Evolutionary conservation across 1,284 basidiomycete species (phyloP).

Genomic region (Termitomyces sp.): DNA sequence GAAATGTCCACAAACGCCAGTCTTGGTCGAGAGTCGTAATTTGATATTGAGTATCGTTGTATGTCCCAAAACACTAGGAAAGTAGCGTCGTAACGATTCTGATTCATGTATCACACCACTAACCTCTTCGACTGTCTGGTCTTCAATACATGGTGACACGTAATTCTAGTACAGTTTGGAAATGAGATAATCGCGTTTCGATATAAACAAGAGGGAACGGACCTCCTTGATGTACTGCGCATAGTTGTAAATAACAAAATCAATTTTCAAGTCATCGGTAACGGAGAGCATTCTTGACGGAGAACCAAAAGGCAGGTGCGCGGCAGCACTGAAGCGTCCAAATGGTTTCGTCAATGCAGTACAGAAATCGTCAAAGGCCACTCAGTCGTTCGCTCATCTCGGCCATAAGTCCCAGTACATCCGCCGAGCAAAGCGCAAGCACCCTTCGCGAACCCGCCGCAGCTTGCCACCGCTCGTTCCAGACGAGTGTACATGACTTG

Average conservation of each 20-base stretch:
- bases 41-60: constrained; percentile 64
- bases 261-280: constrained; percentile 42
- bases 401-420: constrained; percentile 26
- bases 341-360: constrained; percentile 47
- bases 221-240: constrained; percentile 73
- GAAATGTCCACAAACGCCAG: constrained; percentile 90
- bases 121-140: constrained; percentile 55
- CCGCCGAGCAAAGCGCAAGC: constrained; percentile 25
- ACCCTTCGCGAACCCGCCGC: constrained; percentile 28
- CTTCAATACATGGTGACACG: constrained; percentile 55
- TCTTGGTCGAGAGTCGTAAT: constrained; percentile 58
- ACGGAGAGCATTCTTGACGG: constrained; percentile 40
- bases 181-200: neutral
- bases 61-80: constrained; percentile 82
- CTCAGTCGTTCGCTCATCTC: constrained; percentile 27
- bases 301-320: constrained; percentile 38
- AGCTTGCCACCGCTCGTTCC: constrained; percentile 29
- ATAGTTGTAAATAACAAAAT: constrained; percentile 68
- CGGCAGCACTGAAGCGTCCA: constrained; percentile 22
- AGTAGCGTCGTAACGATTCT: neutral
- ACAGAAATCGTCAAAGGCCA: constrained; percentile 70
- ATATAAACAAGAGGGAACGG: constrained; percentile 12
- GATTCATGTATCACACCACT: constrained; percentile 18
- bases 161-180: constrained; percentile 39
- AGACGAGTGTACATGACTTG: constrained; percentile 23